phyloP scores from a whole-genome alignment of 371 early-diverging fungal species.

The Nematocida ausubeli region DNA sequence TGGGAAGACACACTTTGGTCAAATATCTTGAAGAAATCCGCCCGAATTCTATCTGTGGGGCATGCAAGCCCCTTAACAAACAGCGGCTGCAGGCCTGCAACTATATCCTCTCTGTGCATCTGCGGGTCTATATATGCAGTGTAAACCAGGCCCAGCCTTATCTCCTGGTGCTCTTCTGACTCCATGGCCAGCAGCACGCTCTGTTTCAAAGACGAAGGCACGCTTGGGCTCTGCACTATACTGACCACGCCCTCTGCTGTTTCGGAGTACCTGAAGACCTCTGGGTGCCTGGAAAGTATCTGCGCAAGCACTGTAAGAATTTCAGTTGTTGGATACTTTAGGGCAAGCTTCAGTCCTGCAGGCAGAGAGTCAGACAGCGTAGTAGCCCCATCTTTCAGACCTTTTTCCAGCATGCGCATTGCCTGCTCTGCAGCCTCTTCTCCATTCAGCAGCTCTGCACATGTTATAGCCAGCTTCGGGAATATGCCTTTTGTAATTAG shows the following conservation, averaged over 20 bases:
- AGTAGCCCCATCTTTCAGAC: constrained; percentile 3
- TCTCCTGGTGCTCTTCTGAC: constrained; percentile 52
- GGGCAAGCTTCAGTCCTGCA: constrained; percentile 21
- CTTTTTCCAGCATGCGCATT: constrained; percentile 28
- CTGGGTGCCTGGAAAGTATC: constrained; percentile 29
- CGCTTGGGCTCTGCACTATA: constrained; percentile 37
- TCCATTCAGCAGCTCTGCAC: constrained; percentile 11
- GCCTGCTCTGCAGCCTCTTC: constrained; percentile 31
- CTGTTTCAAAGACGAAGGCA: constrained; percentile 31
- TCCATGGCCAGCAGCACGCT: constrained; percentile 43
- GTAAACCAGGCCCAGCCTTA: constrained; percentile 41
- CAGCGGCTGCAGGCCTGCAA: constrained; percentile 36
- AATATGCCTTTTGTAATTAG: not conserved
- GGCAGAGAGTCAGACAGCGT: constrained; percentile 18
- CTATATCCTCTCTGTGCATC: constrained; percentile 18
- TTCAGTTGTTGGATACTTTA: not conserved
- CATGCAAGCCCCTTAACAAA: constrained; percentile 39
- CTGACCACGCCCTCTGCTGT: constrained; percentile 16
- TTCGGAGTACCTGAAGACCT: constrained; percentile 41
- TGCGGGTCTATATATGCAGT: constrained; percentile 24
- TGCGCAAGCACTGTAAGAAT: constrained; percentile 34
- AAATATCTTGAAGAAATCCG: constrained; percentile 46
- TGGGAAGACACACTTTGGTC: constrained; percentile 14
- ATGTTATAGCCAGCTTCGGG: constrained; percentile 12
- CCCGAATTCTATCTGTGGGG: constrained; percentile 20